A percentile compares a stretch with the other conserved stretches of the same genome.
Conservation (phyloP, 1,139 yeast species). For the Lodderomyces jiufengensis region DNA sequence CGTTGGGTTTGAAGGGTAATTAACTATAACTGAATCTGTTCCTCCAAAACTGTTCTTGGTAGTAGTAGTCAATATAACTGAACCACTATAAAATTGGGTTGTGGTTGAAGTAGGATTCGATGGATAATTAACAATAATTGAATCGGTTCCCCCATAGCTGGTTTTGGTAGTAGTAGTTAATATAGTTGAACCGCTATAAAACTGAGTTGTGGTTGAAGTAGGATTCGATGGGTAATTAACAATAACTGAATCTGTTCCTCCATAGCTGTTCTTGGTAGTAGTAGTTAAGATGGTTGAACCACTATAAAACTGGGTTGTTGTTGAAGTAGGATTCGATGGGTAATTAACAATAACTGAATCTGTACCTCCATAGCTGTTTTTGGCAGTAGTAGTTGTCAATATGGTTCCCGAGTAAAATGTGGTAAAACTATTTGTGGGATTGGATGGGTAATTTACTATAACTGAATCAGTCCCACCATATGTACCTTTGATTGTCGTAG, state of each 20-base stretch:
- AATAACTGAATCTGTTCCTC: conserved; percentile 17
- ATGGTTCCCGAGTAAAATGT: conserved; percentile 1
- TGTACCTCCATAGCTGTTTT: conserved; percentile 12
- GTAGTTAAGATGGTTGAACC: conserved; percentile 2
- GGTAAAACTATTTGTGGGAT: conserved; percentile 11
- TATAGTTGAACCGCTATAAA: conserved; percentile 8
- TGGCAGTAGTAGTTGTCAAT: conserved; percentile 6
- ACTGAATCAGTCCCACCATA: conserved; percentile 17
- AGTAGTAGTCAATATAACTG: conserved; percentile 8
- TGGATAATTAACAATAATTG: conserved; percentile 20
- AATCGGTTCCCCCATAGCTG: conserved; percentile 14
- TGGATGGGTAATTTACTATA: conserved; percentile 15
- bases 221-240: conserved; percentile 18
- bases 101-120: conserved; percentile 12
- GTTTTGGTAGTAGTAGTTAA: conserved; percentile 10
- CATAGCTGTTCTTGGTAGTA: conserved; percentile 10
- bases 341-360: conserved; percentile 8
- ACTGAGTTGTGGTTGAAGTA: conserved; percentile 12
- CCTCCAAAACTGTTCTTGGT: no score
- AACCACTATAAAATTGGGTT: conserved; percentile 11
- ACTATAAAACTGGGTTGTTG: conserved; percentile 10
- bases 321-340: conserved; percentile 15
- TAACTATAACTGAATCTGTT: no score
- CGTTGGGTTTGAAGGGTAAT: conserved; percentile 17
- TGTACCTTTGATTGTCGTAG: conserved; percentile 13